A percentile compares a stretch with the other conserved stretches of the same genome.
Evolutionary conservation across 306 rosid genomes (phyloP).

Genomic region (Comarum palustre): DNA sequence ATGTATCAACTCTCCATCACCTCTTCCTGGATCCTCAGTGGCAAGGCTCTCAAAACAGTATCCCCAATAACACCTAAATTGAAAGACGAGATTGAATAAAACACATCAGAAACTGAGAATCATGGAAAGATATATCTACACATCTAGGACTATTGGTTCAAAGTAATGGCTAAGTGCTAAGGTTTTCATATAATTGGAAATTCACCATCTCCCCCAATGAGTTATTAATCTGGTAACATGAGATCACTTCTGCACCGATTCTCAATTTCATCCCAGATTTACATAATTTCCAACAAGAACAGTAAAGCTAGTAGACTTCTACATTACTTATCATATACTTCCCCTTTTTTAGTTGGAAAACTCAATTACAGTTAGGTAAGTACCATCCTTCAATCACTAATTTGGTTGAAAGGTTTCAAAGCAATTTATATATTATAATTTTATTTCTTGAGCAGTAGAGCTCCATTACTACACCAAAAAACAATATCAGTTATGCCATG

Average conservation of each 20-base stretch:
- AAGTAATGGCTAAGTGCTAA: not conserved
- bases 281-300: not conserved
- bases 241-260: not conserved
- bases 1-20: conserved; percentile 79
- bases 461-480: not conserved
- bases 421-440: not conserved
- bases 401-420: conserved; percentile 6
- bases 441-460: not conserved
- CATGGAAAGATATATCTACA: not conserved
- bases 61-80: conserved; percentile 84
- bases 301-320: not conserved
- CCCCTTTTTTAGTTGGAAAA: not conserved
- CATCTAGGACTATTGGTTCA: not conserved
- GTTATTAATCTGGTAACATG: not conserved
- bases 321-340: not conserved
- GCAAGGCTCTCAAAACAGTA: conserved; percentile 95
- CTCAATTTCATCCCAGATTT: not conserved
- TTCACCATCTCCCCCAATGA: not conserved
- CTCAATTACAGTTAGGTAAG: not conserved
- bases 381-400: not conserved
- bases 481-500: not conserved
- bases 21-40: conserved; percentile 88
- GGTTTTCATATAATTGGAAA: not conserved
- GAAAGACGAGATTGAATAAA: conserved; percentile 20
- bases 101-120: conserved; percentile 18